Evolutionary conservation across 176 grass and related monocot genomes (phyloP), one percentile per base, ranked within the genome.

Genomic region (Aechmea fasciata): DNA sequence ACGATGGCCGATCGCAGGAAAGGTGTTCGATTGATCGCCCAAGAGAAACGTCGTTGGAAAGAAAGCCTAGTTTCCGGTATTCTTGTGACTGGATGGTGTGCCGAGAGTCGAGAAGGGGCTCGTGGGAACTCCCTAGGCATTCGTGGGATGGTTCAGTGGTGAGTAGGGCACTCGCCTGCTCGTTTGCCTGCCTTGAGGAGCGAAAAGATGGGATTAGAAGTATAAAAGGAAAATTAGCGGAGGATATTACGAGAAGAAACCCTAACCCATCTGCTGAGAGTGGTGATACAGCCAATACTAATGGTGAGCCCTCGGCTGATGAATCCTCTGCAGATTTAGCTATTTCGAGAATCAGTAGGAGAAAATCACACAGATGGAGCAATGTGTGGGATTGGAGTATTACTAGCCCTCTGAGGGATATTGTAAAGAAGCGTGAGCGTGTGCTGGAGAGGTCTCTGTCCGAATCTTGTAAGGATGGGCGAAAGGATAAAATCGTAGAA

Each of bases 1-100:
- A 63, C 11, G 80, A 88, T 48, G 70, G 52, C 18, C 53, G 63
- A 49, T 22, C 80, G 62, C 69, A 10, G 47, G 69, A 17, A 2
- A 71, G 15, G 15, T 51, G 11, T 0, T 49, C 66, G 24, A 66
- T 3, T 64, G 79, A 82, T 71, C 71, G 66, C 22, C 67, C 3
- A 6, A 57, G 20, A 49, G 41, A 79, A 66, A 47, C 47, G 15
- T 26, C 50, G 62, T 68, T 85, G 49, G 82, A 87, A 64, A 68
- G 82, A 29, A 82, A 79, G 72, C 78, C 72, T 47, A 84, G 82
- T 19, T 80, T 87, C 19, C 85, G 82, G 0, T 77, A 82, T 61
- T 85, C 89, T 71, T 91, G 79, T 77, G 89, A 87, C 4, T 87
- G 82, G 84, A 91, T 87, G 49, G 74, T 76, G 66, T 84, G 78